Conservation (phyloP, 495 filamentous ascomycete species). For the Penicillium waksmanii region DNA sequence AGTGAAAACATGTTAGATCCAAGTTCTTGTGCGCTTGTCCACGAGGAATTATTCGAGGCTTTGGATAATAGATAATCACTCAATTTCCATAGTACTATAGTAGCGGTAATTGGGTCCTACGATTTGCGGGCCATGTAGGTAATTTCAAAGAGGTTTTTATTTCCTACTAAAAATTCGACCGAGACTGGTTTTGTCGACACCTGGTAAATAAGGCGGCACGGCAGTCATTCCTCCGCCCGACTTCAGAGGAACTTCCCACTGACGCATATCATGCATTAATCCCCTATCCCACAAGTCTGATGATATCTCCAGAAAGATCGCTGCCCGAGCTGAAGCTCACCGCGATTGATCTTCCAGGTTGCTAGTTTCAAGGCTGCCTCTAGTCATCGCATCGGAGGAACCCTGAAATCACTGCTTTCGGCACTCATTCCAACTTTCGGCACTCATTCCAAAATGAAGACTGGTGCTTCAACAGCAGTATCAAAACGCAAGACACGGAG, state of each 20-base stretch:
- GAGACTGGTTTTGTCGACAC: background rate
- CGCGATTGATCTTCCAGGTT: too few species aligned
- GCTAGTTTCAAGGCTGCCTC: background rate
- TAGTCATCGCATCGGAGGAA: background rate
- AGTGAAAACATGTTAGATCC: too few species aligned
- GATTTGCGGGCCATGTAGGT: too few species aligned
- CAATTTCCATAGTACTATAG: too few species aligned
- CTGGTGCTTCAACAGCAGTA: background rate
- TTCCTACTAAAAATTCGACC: background rate
- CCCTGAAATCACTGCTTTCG: background rate
- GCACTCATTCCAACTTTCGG: background rate
- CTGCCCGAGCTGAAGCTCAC: background rate
- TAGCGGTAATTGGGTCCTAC: too few species aligned
- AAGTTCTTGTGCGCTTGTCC: too few species aligned
- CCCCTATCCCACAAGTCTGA: background rate
- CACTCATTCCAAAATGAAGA: background rate
- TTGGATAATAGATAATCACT: too few species aligned
- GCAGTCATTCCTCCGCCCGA: background rate
- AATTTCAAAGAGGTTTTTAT: too few species aligned
- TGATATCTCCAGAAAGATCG: background rate
- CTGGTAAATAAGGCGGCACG: background rate
- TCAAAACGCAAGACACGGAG: slow-evolving; percentile 8
- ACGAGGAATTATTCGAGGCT: too few species aligned
- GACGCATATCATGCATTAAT: background rate
- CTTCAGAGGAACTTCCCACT: background rate